Percentiles rank a stretch among this genome's conserved stretches.
phyloP scores from a whole-genome alignment of 2,329 filamentous ascomycete genomes.

The Trichoderma lentiforme region DNA sequence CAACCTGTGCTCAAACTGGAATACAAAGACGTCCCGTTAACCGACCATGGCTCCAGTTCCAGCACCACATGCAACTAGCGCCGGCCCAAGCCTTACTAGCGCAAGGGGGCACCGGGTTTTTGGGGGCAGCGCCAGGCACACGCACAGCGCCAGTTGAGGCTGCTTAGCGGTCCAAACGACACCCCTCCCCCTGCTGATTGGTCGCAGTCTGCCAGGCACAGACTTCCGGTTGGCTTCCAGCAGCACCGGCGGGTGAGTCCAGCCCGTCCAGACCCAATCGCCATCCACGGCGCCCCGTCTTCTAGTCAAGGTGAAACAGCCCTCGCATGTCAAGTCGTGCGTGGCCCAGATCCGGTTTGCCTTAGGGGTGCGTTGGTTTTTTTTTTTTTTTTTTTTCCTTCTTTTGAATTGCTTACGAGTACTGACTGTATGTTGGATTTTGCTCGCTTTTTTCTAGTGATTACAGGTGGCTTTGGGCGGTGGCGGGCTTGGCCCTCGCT shows the following conservation, averaged over 20 bases:
- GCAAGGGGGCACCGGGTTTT: neutral
- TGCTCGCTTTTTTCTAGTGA: neutral
- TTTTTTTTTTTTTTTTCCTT: neutral
- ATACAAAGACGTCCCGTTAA: neutral
- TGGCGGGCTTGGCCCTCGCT: neutral
- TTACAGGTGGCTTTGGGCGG: neutral
- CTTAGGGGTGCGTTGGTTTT: neutral
- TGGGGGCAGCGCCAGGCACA: neutral
- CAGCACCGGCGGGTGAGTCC: neutral
- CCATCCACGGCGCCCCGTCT: neutral
- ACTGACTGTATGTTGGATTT: too few species aligned
- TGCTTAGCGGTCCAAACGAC: neutral
- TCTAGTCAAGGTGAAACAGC: conserved; percentile 17
- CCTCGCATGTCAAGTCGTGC: conserved; percentile 8
- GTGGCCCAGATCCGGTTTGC: neutral
- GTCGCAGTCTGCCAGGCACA: conserved; percentile 21
- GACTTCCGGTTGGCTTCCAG: conserved; percentile 19
- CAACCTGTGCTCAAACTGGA: neutral
- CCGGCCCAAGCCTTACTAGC: conserved; percentile 8
- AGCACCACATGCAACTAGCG: neutral
- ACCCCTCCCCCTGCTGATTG: conserved; percentile 10
- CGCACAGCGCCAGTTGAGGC: conserved; percentile 10
- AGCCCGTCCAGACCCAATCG: conserved; percentile 17
- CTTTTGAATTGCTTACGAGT: neutral
- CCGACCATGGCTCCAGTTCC: conserved; percentile 1